Evolutionary conservation across 208 protist genomes (phyloP), one percentile per base, ranked within the genome.

Genomic region (Naegleria fowleri): DNA sequence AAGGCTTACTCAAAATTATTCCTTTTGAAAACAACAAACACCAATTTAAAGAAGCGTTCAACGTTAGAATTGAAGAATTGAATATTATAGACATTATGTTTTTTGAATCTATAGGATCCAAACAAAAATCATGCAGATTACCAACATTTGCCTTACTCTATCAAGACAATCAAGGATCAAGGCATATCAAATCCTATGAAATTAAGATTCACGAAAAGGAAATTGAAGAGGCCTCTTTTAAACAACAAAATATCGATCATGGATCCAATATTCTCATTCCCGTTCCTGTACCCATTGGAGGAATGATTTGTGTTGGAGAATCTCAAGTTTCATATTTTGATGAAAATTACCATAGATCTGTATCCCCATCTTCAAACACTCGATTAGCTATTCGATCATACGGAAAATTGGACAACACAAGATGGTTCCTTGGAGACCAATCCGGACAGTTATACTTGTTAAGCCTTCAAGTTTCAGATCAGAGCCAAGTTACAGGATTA

Each of bases 11-110:
- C 7, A 83, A 84, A 52, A 33, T 90, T 67, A 36, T 90, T 41
- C 75, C 88, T 41, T 52, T 90, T 5, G 36, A n/a, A 41, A 29
- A 90, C 13, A 33, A 33, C 5, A 52, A 29, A 7, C 9, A 9
- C 48, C 59, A 51, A 48, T 43, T 52, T 48, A 43, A 48, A 41
- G 88, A 90, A 33, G 76, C 88, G 13, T 90, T 90, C 40, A 90
- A 90, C n/a, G 11, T 90, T 0, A 41, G 88, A 84, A 33, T 90
- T n/a, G 88, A 90, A 59, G 88, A 90, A 90, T 67, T 52, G 11
- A 59, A 85, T 48, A 52, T 90, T 51, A 40, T 90, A 13, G 88
- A 90, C 48, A 90, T 90, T 48, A n/a, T 13, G 5, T 90, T 90
- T 43, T 90, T 90, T 7, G 59, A 90, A 52, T 13, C 11, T 88